A percentile compares a stretch with the other conserved stretches of the same genome.
Evolutionary conservation across 2,329 filamentous ascomycete species (phyloP).

Genomic region (Polychaeton citri): DNA sequence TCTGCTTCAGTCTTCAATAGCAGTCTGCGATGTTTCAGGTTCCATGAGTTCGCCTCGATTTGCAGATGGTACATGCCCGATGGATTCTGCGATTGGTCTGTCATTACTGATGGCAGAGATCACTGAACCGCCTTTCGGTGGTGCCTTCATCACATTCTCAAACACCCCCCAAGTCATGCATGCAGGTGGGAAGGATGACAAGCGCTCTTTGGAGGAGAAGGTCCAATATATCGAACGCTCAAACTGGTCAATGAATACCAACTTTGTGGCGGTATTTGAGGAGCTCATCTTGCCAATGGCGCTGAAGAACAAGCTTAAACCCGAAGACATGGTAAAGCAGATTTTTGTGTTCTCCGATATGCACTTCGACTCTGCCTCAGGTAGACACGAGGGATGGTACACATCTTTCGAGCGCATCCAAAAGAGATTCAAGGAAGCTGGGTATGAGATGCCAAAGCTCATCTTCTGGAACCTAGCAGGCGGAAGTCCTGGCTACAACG

Average conservation of each 20-base stretch:
- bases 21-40: constrained; percentile 45
- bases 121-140: constrained; percentile 39
- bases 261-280: constrained; percentile 44
- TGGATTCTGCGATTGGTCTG: constrained; percentile 43
- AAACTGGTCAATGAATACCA: constrained; percentile 33
- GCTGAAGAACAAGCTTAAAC: constrained; percentile 33
- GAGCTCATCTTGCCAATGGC: constrained; percentile 43
- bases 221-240: constrained; percentile 18
- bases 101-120: constrained; percentile 44
- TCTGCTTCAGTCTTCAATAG: too few species aligned
- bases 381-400: constrained; percentile 20
- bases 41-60: constrained; percentile 35
- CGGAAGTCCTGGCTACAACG: constrained; percentile 14
- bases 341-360: constrained; percentile 50
- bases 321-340: constrained; percentile 47
- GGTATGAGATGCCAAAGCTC: constrained; percentile 47
- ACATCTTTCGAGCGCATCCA: constrained; percentile 40
- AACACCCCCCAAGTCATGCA: constrained; percentile 26
- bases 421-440: constrained; percentile 30
- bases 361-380: constrained; percentile 38
- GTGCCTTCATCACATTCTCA: constrained; percentile 44
- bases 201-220: constrained; percentile 30
- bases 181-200: constrained; percentile 25
- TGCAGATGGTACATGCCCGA: constrained; percentile 33
- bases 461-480: constrained; percentile 48